A percentile compares a stretch with the other conserved stretches of the same genome.
Conservation (phyloP, 2,329 filamentous ascomycete species). For the Trichoderma aggressivum region DNA sequence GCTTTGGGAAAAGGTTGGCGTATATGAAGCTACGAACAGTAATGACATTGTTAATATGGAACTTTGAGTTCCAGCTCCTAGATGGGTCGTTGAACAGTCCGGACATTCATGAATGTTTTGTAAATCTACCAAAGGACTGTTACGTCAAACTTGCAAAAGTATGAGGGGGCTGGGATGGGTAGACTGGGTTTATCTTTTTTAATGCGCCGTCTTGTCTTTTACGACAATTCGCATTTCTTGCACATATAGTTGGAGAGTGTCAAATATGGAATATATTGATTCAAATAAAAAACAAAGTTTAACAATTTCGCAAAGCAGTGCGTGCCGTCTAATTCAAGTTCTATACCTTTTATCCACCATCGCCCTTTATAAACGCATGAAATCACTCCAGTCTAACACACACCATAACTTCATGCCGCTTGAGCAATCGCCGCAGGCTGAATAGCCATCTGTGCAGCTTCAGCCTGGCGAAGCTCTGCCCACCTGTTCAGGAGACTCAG, state of each 20-base stretch:
- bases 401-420: neutral
- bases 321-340: neutral
- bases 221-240: neutral
- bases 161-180: neutral
- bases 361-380: neutral
- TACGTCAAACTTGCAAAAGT: conserved; percentile 25
- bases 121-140: conserved; percentile 29
- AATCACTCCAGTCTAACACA: neutral
- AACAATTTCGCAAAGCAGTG: neutral
- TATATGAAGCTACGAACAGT: conserved; percentile 36
- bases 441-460: neutral
- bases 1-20: conserved; percentile 38
- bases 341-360: neutral
- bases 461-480: conserved; percentile 50
- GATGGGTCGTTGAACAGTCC: conserved; percentile 20
- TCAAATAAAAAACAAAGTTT: neutral
- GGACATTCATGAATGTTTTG: conserved; percentile 25
- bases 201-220: neutral
- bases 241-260: neutral
- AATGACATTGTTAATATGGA: conserved; percentile 37
- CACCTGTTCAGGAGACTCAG: conserved; percentile 73
- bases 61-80: conserved; percentile 32
- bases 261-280: neutral
- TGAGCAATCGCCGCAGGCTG: neutral
- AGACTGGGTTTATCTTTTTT: neutral